Percentiles rank a stretch among this genome's conserved stretches.
phyloP scores from a whole-genome alignment of 2,329 filamentous ascomycete species.

The Triangularia verruculosa region DNA sequence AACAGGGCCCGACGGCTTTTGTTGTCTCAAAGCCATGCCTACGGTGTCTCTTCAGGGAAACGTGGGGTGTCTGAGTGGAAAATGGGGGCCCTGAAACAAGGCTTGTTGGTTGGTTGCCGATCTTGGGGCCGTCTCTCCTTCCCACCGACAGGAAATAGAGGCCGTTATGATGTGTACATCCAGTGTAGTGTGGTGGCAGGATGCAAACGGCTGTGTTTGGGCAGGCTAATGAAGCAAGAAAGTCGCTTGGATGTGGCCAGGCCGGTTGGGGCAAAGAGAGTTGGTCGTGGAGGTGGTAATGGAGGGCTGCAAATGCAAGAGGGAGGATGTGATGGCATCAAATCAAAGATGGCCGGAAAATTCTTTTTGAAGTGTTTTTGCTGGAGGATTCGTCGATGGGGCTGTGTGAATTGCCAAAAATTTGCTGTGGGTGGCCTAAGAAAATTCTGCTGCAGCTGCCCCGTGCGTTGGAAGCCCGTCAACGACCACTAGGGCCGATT shows the following conservation, averaged over 20 bases:
- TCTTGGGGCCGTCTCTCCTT: background rate
- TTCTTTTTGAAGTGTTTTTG: conserved; percentile 16
- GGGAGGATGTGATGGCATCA: background rate
- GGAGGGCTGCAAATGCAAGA: background rate
- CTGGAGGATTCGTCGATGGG: background rate
- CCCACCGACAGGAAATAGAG: background rate
- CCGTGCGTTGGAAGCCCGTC: background rate
- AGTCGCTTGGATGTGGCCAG: background rate
- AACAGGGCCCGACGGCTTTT: background rate
- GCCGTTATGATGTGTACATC: background rate
- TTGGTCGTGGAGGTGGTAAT: background rate
- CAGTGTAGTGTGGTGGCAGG: background rate
- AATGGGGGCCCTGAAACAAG: background rate
- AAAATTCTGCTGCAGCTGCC: conserved; percentile 14
- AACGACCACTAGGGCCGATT: conserved; percentile 14
- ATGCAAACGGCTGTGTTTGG: conserved; percentile 20
- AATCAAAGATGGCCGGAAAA: conserved; percentile 10
- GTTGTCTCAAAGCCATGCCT: background rate
- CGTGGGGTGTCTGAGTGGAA: background rate
- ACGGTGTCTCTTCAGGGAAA: background rate
- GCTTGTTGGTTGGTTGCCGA: background rate
- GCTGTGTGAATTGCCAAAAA: conserved; percentile 9
- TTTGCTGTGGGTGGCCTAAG: conserved; percentile 21
- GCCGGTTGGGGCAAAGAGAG: conserved; percentile 6
- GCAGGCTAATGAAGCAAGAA: conserved; percentile 14